These are phyloP conservation scores for Tetrahymena thermophila DNA, from an alignment of 73 alveolate genomes.

Conservation along the genomic window DNA sequence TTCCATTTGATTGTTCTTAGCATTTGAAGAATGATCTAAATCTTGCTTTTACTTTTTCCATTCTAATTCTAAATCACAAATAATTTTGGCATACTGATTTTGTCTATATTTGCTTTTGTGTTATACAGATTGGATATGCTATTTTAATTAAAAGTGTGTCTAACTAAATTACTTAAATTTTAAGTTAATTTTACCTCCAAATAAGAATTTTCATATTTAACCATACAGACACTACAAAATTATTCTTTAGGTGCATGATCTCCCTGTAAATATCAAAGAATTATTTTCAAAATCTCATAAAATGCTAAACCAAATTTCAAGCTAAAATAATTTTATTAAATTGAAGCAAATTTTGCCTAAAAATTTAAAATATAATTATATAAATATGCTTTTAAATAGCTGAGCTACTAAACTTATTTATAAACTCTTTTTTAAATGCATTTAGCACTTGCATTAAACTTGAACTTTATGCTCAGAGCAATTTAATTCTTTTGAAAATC, in stretches of 20 bases:
- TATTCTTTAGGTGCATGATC: neutral
- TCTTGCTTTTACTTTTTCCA: neutral
- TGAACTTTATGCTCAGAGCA: too few species aligned
- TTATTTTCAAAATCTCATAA: neutral
- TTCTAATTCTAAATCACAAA: neutral
- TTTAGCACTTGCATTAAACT: too few species aligned
- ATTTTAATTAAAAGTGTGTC: neutral
- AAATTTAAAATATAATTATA: too few species aligned
- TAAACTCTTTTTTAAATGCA: too few species aligned
- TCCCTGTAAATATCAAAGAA: neutral
- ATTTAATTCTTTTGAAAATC: too few species aligned
- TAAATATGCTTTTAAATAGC: too few species aligned
- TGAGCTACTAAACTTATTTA: too few species aligned
- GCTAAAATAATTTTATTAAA: too few species aligned
- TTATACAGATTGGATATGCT: neutral
- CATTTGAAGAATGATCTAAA: neutral
- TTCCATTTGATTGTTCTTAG: neutral
- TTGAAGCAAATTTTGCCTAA: neutral
- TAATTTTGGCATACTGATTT: neutral
- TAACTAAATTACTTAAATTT: neutral
- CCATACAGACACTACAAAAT: neutral
- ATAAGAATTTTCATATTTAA: neutral
- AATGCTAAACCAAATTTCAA: neutral
- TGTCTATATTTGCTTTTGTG: neutral
- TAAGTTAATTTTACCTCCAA: neutral